These are phyloP conservation scores for Trichoderma arundinaceum DNA, from an alignment of 2,329 filamentous ascomycete genomes.

Conservation along the genomic window DNA sequence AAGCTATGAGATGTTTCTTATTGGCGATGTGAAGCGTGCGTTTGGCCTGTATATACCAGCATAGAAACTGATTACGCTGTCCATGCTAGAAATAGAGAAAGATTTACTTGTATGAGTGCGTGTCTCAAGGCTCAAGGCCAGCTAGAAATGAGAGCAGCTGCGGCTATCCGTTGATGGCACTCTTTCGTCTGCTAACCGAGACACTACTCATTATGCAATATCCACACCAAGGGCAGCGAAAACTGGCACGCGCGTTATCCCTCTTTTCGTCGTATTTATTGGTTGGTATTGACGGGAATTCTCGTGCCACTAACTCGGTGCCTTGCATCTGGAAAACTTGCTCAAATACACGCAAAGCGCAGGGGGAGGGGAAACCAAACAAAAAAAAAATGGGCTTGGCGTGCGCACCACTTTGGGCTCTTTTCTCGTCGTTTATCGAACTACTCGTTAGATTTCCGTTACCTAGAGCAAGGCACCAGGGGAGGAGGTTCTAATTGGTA, in stretches of 20 bases:
- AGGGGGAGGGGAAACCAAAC: too few relatives aligned
- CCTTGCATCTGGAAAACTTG: background rate
- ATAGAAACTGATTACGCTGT: background rate
- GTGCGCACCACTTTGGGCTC: too few relatives aligned
- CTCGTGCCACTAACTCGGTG: background rate
- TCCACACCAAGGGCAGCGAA: background rate
- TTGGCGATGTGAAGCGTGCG: background rate
- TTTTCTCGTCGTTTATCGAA: too few relatives aligned
- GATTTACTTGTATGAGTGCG: background rate
- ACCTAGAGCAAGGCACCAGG: too few relatives aligned
- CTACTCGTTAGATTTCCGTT: too few relatives aligned
- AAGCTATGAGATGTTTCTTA: slow-evolving; percentile 38
- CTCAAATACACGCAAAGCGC: slow-evolving; percentile 1
- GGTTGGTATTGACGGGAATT: background rate
- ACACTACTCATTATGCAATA: too few relatives aligned
- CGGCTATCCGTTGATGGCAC: too few relatives aligned
- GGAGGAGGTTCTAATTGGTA: too few relatives aligned
- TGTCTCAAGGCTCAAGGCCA: too few relatives aligned
- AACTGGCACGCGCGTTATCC: background rate
- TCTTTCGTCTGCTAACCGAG: too few relatives aligned
- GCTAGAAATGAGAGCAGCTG: background rate
- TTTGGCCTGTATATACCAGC: background rate
- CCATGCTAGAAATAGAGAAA: background rate
- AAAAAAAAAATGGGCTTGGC: too few relatives aligned
- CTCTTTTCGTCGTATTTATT: background rate